These are phyloP conservation scores for Mycena haematopus DNA, from an alignment of 768 basidiomycete genomes.

Conservation along the genomic window DNA sequence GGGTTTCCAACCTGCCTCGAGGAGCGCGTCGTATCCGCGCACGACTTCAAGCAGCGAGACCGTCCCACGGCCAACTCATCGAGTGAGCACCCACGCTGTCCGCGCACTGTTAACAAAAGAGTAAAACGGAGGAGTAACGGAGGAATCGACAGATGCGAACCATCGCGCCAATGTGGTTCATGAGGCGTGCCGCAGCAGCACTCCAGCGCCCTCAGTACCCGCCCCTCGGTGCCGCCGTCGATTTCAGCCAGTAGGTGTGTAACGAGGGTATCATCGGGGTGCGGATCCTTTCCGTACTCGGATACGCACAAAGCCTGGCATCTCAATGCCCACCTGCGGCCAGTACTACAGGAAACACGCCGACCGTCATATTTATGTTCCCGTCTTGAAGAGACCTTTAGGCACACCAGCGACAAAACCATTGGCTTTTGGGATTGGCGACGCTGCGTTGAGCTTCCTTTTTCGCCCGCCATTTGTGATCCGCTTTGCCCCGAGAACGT, in stretches of 20 bases:
- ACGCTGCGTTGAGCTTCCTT: no score
- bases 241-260: conserved; percentile 75
- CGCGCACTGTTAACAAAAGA: not conserved
- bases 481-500: no score
- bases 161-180: conserved; percentile 84
- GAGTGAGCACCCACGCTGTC: conserved; percentile 78
- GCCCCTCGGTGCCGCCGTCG: conserved; percentile 35
- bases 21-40: conserved; percentile 71
- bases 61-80: conserved; percentile 79
- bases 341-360: no score
- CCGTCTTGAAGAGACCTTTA: no score
- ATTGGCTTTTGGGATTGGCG: no score
- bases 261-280: conserved; percentile 82
- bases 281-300: conserved; percentile 63
- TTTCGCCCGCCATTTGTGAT: no score
- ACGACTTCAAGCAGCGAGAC: conserved; percentile 80
- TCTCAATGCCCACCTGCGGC: no score
- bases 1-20: conserved; percentile 83
- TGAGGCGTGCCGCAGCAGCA: conserved; percentile 51
- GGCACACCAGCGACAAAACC: no score
- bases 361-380: no score
- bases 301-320: conserved; percentile 87
- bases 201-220: conserved; percentile 58
- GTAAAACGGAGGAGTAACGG: no score
- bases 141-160: conserved; percentile 42